phyloP scores from a whole-genome alignment of 352 stramenopile genomes.

The Phytophthora tubulina region DNA sequence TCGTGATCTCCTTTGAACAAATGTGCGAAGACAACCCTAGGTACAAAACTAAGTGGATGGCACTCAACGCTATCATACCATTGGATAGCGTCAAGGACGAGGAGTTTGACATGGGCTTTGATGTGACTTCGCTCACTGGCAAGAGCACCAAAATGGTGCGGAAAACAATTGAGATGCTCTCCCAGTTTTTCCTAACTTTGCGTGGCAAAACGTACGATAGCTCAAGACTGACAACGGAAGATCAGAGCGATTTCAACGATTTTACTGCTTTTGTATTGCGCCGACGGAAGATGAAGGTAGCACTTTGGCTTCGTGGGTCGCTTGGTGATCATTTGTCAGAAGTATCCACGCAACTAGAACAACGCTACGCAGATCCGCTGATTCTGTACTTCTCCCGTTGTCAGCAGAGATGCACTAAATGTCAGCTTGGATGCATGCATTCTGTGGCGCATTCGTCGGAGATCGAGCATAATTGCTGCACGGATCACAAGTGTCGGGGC shows the following conservation, averaged over 20 bases:
- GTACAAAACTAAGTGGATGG: conserved; percentile 43
- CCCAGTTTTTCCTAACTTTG: conserved; percentile 10
- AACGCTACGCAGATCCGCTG: conserved; percentile 15
- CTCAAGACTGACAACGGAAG: conserved; percentile 15
- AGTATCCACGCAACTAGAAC: conserved; percentile 20
- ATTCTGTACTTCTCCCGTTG: conserved; percentile 51
- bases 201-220: conserved; percentile 9
- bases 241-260: conserved; percentile 39
- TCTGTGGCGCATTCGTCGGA: conserved; percentile 39
- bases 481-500: conserved; percentile 52
- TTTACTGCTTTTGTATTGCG: conserved; percentile 40
- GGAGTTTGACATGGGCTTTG: conserved; percentile 50
- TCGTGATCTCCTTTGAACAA: conserved; percentile 35
- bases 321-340: conserved; percentile 32
- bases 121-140: conserved; percentile 18
- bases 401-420: conserved; percentile 52
- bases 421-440: conserved; percentile 69
- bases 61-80: conserved; percentile 14
- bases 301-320: conserved; percentile 19
- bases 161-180: conserved; percentile 12
- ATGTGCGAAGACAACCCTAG: conserved; percentile 40
- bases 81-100: conserved; percentile 50
- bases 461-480: conserved; percentile 54
- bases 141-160: conserved; percentile 9
- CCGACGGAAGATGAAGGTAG: conserved; percentile 38